Base-by-base conservation (phyloP, 306 rosid species). In the Hippophae gyantsensis region DNA sequence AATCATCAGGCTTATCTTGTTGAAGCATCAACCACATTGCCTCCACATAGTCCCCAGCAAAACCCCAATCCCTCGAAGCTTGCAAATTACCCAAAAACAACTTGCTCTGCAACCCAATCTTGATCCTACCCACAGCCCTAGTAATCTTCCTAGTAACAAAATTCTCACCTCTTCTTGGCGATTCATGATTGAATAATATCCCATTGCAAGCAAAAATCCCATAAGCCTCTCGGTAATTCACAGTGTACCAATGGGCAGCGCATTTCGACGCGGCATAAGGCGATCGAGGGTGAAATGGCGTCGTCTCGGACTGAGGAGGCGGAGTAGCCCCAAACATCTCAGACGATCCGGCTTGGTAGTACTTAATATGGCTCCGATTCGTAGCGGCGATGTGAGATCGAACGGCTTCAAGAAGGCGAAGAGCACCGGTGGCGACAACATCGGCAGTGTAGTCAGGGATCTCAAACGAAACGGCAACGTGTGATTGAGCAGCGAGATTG, bases 21-120 rank as follows among this genome's bases (percentile, higher is more conserved):
- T 93, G 99, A 52, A 93, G 90, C 99, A 92, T 92, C 74, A 92
- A 66, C 99, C 99, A 92, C 99, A 92, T 88, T 0, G 99, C 99
- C 69, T 92, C 96, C 13, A 86, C 99, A 14, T 92, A 92, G 60
- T 92, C 99, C 48, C 96, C 96, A 0, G 99, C 99, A 7, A 92
- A 92, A 10, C 99, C 99, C 99, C 99, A 92, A 59, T 92, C 99
- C 66, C 99, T 76, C 0, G 99, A 85, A 0, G 99, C 96, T 59
- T 82, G 82, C 63, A 92, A 54, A 49, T 88, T 88, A 46, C 99
- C 99, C 54, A 92, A 48, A 42, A 92, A 92, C 11, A 92, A 67
- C 73, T 86, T 92, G 72, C 79, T 86, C 78, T 92, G 99, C 10
- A 92, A 63, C 50, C 99, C 99, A 42, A 82, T 72, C 83, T 92